These are phyloP conservation scores for Xylaria nigripes DNA, from an alignment of 495 filamentous ascomycete genomes.

Conservation along the genomic window DNA sequence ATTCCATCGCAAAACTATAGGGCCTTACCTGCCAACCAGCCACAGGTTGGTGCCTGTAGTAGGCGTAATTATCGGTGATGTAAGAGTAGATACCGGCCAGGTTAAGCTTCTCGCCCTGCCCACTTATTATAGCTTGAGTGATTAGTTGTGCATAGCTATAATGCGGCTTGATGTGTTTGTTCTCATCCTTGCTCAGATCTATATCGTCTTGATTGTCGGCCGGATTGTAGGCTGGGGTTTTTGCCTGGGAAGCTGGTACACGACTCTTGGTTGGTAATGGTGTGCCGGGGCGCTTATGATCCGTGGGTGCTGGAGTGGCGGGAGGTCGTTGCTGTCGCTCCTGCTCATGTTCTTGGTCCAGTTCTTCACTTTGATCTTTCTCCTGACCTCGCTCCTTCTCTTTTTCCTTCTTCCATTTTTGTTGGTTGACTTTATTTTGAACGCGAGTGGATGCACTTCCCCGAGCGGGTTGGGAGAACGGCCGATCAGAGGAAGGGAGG, in stretches of 20 bases:
- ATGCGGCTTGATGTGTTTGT: conserved; percentile 84
- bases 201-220: conserved; percentile 49
- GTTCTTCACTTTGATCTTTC: neutral
- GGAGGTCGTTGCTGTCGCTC: conserved; percentile 18
- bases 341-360: neutral
- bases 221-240: conserved; percentile 36
- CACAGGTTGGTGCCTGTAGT: conserved; percentile 67
- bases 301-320: conserved; percentile 60
- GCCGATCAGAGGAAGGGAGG: conserved; percentile 42
- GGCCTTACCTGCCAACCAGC: conserved; percentile 77
- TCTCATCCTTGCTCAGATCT: conserved; percentile 74
- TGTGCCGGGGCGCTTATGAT: conserved; percentile 60
- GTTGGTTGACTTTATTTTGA: conserved; percentile 29
- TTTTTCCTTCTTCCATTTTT: conserved; percentile 7
- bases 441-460: conserved; percentile 18
- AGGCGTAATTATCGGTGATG: conserved; percentile 82
- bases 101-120: conserved; percentile 75
- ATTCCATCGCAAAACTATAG: neutral
- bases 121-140: conserved; percentile 84
- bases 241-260: conserved; percentile 26
- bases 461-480: conserved; percentile 21
- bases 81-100: conserved; percentile 84
- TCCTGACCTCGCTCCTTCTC: neutral
- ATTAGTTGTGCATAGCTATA: conserved; percentile 98
- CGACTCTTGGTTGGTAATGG: conserved; percentile 45